phyloP scores from a whole-genome alignment of 805 yeast species.

The Kregervanrija fluxuum region DNA sequence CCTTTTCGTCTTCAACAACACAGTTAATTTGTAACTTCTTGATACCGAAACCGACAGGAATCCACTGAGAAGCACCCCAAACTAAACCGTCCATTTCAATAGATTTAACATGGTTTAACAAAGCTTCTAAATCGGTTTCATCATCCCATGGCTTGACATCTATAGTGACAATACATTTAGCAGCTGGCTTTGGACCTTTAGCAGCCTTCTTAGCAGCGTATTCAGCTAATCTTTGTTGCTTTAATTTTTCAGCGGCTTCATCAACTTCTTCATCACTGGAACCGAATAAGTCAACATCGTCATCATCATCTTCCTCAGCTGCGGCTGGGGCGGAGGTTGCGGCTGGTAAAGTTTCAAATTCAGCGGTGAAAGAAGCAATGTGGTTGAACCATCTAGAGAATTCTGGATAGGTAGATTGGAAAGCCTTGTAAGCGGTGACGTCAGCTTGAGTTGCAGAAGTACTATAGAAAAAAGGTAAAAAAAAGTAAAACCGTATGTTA shows the following conservation, averaged over 20 bases:
- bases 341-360: conserved; percentile 77
- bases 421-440: conserved; percentile 89
- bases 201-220: conserved; percentile 97
- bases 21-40: conserved; percentile 97
- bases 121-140: conserved; percentile 89
- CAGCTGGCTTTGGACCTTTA: conserved; percentile 97
- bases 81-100: conserved; percentile 86
- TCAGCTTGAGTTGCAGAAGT: conserved; percentile 93
- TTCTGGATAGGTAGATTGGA: conserved; percentile 85
- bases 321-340: conserved; percentile 54
- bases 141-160: conserved; percentile 99
- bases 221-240: conserved; percentile 96
- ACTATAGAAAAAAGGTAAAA: conserved; percentile 34
- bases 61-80: conserved; percentile 97
- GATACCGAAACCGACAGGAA: conserved; percentile 99
- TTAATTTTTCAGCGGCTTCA: conserved; percentile 94
- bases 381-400: conserved; percentile 98
- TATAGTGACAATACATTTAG: conserved; percentile 92
- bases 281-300: conserved; percentile 89
- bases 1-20: conserved; percentile 96
- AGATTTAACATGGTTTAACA: conserved; percentile 80
- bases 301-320: conserved; percentile 78
- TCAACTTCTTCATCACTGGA: conserved; percentile 93
- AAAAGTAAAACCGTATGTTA: conserved; percentile 1
- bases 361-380: conserved; percentile 87